Base-by-base conservation (phyloP, 2,329 filamentous ascomycete genomes). In the Atkinsonella hypoxylon region DNA sequence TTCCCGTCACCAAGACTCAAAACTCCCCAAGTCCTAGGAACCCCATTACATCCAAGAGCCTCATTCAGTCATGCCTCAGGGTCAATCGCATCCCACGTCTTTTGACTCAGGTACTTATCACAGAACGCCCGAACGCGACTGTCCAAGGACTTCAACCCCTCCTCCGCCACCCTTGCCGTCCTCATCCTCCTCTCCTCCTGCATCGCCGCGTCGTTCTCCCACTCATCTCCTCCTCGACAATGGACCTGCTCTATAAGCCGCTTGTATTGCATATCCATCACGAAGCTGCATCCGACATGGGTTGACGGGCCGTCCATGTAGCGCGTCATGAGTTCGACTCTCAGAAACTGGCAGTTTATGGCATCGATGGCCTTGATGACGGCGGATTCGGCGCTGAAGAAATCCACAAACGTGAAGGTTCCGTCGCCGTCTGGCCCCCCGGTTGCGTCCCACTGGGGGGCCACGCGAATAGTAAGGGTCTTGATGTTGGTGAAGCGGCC, bases 381-480 rank as follows among this genome's bases (percentile, higher is more conserved):
- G 15, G 51, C 54, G 1, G 64, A 63, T 0, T 50, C 42, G 8
- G 51, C 31, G 4, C 54, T 31, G 54, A 74, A 67, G 55, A 72
- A 69, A 51, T 65, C 52, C 48, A 64, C 56, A 48, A 70, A 67
- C 2, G 67, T 68, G 36, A 69, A 63, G 10, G 55, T 30, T 13
- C 48, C 52, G 36, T 13, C 13, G 10, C 6, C 34, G 17, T 45
- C 30, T 9, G 51, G 30, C 36, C 36, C 51, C 2, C 20, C 38
- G 9, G 22, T 22, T 3, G 49, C 55, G 11, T 55, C 31, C 52
- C 48, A 52, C 15, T 45, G 53, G 1, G 69, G 69, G 15, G 62
- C 62, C 45, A 76, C 56, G 34, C 71, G 64, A 45, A 77, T 60
- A 3, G 64, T 69, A 22, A 78, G 57, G 1, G 66, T 73, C 51